phyloP scores from a whole-genome alignment of 2,329 filamentous ascomycete genomes.

The Trichoderma sp. region DNA sequence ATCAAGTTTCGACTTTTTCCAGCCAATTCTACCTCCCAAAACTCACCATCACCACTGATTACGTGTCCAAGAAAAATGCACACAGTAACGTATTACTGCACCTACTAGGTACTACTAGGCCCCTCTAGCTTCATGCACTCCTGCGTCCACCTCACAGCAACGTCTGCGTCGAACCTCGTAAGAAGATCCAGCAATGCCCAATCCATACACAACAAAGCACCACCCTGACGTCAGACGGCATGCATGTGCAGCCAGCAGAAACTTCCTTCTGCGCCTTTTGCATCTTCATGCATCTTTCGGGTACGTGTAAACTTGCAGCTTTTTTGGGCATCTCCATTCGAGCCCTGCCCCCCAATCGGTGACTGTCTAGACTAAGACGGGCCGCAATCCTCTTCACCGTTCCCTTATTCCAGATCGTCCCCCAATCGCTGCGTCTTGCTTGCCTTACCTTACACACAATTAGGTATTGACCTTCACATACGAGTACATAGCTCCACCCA shows the following conservation, averaged over 20 bases:
- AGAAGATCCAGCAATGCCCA: no score
- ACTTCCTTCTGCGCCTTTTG: not conserved
- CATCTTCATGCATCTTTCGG: no score
- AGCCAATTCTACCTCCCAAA: not conserved
- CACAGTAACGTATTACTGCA: not conserved
- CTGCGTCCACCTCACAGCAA: conserved; percentile 2
- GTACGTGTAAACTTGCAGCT: not conserved
- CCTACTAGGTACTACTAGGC: no score
- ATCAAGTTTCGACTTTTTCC: no score
- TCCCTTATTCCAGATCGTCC: not conserved
- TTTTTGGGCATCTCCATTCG: conserved; percentile 1
- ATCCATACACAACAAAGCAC: no score
- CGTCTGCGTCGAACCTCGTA: not conserved
- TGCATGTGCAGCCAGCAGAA: not conserved
- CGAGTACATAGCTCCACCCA: no score
- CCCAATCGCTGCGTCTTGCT: not conserved
- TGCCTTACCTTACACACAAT: no score
- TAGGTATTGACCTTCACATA: no score
- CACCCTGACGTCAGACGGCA: conserved; percentile 4
- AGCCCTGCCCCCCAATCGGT: not conserved
- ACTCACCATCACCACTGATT: not conserved
- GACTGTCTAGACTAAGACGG: not conserved
- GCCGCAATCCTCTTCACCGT: not conserved
- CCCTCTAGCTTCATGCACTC: conserved; percentile 15
- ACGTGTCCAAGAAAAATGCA: not conserved